These are phyloP conservation scores for Alternaria novae-zelandiae DNA, from an alignment of 2,329 filamentous ascomycete genomes.

Conservation along the genomic window DNA sequence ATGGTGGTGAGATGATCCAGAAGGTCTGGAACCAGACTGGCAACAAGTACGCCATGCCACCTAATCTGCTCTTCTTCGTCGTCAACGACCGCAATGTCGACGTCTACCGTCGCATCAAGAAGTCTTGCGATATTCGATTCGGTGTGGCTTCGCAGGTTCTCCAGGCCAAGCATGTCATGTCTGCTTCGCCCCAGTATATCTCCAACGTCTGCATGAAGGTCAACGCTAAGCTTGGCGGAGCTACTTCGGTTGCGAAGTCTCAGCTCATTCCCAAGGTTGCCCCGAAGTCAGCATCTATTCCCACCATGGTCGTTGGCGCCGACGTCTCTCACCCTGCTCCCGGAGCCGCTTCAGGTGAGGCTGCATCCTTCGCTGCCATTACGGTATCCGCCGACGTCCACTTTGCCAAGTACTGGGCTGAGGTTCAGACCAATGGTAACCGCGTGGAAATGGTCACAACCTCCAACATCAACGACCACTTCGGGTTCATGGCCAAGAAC, in stretches of 20 bases:
- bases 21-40: conserved; percentile 63
- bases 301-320: conserved; percentile 84
- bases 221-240: conserved; percentile 91
- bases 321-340: conserved; percentile 87
- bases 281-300: conserved; percentile 23
- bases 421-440: conserved; percentile 81
- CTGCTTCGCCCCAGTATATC: conserved; percentile 80
- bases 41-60: conserved; percentile 61
- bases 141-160: conserved; percentile 85
- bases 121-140: conserved; percentile 82
- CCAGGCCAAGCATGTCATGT: conserved; percentile 71
- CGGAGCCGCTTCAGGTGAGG: conserved; percentile 52
- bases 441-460: conserved; percentile 79
- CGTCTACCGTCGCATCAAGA: conserved; percentile 86
- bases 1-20: conserved; percentile 59
- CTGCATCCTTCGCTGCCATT: conserved; percentile 82
- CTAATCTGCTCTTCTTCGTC: conserved; percentile 82
- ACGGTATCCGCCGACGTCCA: conserved; percentile 80
- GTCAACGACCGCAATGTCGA: conserved; percentile 73
- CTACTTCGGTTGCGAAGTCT: conserved; percentile 64
- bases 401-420: conserved; percentile 75
- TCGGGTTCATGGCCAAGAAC: conserved; percentile 66
- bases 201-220: conserved; percentile 97
- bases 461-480: conserved; percentile 69
- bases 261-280: conserved; percentile 40